These are phyloP conservation scores for Extremus antarcticus DNA, from an alignment of 495 filamentous ascomycete genomes.

Conservation along the genomic window DNA sequence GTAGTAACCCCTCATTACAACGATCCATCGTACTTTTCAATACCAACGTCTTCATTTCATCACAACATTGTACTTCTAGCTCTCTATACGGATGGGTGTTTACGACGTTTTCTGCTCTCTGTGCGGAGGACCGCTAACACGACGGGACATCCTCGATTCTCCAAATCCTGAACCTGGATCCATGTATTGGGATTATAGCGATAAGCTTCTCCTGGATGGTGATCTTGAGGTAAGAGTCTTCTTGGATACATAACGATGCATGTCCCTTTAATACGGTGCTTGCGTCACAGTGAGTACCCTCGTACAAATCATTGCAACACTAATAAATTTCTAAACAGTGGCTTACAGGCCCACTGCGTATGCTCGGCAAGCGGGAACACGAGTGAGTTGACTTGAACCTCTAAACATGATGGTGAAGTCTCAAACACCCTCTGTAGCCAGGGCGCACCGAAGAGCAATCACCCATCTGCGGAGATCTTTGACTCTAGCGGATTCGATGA, in stretches of 20 bases:
- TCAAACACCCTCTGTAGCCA: background rate
- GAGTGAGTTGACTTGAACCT: background rate
- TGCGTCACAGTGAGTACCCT: too few species aligned
- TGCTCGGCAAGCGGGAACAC: background rate
- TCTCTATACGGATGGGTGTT: too few species aligned
- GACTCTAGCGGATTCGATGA: background rate
- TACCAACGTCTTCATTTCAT: too few species aligned
- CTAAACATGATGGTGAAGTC: background rate
- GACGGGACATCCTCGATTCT: background rate
- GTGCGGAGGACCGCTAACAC: background rate
- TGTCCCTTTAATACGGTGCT: too few species aligned
- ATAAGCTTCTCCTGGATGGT: background rate
- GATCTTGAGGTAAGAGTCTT: background rate
- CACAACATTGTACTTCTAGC: too few species aligned
- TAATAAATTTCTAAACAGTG: background rate
- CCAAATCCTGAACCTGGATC: background rate
- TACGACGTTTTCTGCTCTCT: background rate
- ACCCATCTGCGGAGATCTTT: background rate
- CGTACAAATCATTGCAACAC: background rate
- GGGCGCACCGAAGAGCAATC: background rate
- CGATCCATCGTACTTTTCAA: too few species aligned
- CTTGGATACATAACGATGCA: too few species aligned
- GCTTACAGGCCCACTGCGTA: background rate
- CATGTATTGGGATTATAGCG: background rate
- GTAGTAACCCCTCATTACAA: too few species aligned